Evolutionary conservation across 495 filamentous ascomycete genomes (phyloP).

Genomic region (Xylaria curta): DNA sequence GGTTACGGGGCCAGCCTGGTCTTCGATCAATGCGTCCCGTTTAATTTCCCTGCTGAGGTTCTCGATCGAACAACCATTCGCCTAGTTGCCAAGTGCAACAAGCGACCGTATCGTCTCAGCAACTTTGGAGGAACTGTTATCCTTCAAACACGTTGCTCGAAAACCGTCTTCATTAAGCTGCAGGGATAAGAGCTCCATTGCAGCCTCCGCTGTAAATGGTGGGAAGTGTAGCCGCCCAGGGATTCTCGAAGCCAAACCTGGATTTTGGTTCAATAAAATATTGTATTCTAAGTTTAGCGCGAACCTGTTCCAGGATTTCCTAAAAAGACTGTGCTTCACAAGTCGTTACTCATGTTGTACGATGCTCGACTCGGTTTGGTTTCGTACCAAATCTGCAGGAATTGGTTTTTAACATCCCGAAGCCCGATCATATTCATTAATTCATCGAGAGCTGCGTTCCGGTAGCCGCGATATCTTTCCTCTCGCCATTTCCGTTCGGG

Average conservation of each 20-base stretch:
- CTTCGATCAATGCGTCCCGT: neutral
- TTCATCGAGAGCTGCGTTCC: neutral
- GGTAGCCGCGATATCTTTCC: neutral
- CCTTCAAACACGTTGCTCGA: neutral
- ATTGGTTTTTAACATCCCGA: neutral
- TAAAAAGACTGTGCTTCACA: neutral
- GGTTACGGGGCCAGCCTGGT: neutral
- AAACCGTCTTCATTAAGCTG: neutral
- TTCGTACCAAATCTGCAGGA: neutral
- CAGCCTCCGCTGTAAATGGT: neutral
- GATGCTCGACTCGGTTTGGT: neutral
- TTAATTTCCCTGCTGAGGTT: constrained; percentile 37
- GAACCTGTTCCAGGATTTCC: neutral
- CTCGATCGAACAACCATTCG: constrained; percentile 3
- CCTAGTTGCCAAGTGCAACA: neutral
- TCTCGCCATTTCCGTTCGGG: neutral
- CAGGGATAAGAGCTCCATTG: neutral
- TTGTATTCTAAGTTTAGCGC: neutral
- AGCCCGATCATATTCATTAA: neutral
- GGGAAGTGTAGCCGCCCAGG: neutral
- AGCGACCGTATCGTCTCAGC: neutral
- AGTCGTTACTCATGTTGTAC: neutral
- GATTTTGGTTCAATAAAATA: neutral
- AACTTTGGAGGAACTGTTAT: neutral
- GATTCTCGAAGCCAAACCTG: neutral